Base-by-base conservation (phyloP, 352 stramenopile genomes). In the Pilasporangium apinafurcum region DNA sequence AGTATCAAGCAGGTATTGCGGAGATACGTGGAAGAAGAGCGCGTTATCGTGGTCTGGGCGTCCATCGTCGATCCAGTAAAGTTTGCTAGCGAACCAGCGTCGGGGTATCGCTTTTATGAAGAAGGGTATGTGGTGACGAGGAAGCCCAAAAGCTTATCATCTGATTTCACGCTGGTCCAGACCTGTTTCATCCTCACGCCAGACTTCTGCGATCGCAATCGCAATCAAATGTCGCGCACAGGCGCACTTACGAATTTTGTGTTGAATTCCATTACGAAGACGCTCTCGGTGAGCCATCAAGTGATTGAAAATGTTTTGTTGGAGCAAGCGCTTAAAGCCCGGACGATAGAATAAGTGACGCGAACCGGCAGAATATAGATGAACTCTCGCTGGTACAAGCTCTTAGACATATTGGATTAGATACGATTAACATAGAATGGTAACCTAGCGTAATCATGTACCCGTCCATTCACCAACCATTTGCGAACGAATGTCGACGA, bases 31-130 rank as follows among this genome's bases (percentile, higher is more conserved):
- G 68, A 83, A 30, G 20, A 57, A 12, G 65, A 81, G 50, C 66
- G 67, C 25, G 56, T 80, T n/a, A 67, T 87, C 40, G 71, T 87
- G 26, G 65, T 70, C 21, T 87, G 71, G 71, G 63, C 55, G 27
- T 69, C 75, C 12, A 71, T 66, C 30, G 74, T 83, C 42, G 59
- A 87, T 13, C 66, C 71, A 8, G 50, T 75, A 14, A 59, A 80
- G 43, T 84, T 85, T 43, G 62, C 62, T 29, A 49, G 56, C 13
- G 60, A 78, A 37, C 49, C 60, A 27, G 42, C 82, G 6, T 37
- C 64, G 4, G 68, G 66, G 20, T 51, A 74, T 36, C 68, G 65
- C 41, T 85, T 87, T 43, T 51, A 60, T 16, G 75, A 87, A 35
- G 68, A 72, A 47, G 75, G 71, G 2, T 78, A 75, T 35, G 71